These are phyloP conservation scores for Irpex sp. DNA, from an alignment of 1,284 basidiomycete species.

Conservation along the genomic window DNA sequence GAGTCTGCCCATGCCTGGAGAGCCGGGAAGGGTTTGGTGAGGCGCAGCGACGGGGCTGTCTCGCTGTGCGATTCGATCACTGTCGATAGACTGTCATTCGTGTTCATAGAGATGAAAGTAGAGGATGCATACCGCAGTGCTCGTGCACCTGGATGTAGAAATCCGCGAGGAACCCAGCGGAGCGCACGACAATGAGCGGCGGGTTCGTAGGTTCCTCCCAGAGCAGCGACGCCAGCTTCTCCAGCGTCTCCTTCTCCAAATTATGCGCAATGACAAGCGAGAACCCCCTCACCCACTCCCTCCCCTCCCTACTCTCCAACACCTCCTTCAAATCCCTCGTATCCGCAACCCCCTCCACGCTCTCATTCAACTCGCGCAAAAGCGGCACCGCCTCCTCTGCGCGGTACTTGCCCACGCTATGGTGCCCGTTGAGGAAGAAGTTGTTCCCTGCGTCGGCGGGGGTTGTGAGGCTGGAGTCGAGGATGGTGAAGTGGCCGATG, in stretches of 20 bases:
- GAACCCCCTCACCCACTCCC: slow-evolving; percentile 40
- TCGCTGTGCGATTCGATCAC: slow-evolving; percentile 26
- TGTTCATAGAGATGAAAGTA: not conserved
- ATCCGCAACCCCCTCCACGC: slow-evolving; percentile 74
- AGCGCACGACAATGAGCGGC: slow-evolving; percentile 74
- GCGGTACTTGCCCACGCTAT: slow-evolving; percentile 76
- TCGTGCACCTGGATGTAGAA: slow-evolving; percentile 86
- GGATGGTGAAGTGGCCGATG: slow-evolving; percentile 87
- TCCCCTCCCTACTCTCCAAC: slow-evolving; percentile 45
- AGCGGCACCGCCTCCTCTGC: slow-evolving; percentile 80
- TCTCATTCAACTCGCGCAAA: slow-evolving; percentile 85
- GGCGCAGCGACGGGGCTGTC: slow-evolving; percentile 76
- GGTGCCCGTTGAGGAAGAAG: slow-evolving; percentile 84
- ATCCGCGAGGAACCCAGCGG: slow-evolving; percentile 86
- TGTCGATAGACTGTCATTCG: slow-evolving; percentile 3
- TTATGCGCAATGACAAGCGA: slow-evolving; percentile 88
- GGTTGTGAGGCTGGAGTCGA: slow-evolving; percentile 58
- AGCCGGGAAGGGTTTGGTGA: slow-evolving; percentile 86
- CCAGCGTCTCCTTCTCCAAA: slow-evolving; percentile 51
- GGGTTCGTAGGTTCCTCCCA: slow-evolving; percentile 62
- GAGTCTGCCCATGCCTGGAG: slow-evolving; percentile 71
- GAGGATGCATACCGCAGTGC: slow-evolving; percentile 59
- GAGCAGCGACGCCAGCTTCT: slow-evolving; percentile 59
- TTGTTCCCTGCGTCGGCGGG: slow-evolving; percentile 89
- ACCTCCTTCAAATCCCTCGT: slow-evolving; percentile 54